Conservation (phyloP, 192 early-diverging fungal genomes). For the Endogone sp. region DNA sequence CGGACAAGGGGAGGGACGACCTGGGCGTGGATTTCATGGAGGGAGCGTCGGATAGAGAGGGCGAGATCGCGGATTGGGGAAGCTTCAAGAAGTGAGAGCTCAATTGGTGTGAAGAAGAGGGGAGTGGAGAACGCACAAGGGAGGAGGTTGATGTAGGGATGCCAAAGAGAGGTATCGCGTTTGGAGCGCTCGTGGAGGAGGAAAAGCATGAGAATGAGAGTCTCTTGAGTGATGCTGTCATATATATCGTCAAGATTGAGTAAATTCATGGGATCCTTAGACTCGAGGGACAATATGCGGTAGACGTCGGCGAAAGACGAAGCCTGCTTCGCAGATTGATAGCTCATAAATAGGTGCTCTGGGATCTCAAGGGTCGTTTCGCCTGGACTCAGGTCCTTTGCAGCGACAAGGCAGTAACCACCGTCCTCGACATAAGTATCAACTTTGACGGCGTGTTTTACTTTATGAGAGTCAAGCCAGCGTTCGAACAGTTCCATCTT, state of each 20-base stretch:
- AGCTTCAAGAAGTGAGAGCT: background rate
- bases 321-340: background rate
- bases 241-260: background rate
- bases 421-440: background rate
- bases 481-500: background rate
- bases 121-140: background rate
- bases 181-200: constrained; percentile 2
- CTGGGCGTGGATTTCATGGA: background rate
- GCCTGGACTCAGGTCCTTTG: background rate
- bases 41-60: background rate
- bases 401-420: background rate
- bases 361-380: background rate
- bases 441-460: background rate
- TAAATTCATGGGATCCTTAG: background rate
- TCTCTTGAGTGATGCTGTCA: background rate
- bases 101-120: background rate
- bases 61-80: background rate
- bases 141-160: constrained; percentile 1
- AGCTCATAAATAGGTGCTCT: background rate
- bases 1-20: background rate
- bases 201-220: background rate
- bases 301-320: background rate
- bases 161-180: background rate
- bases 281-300: background rate
- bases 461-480: background rate